Conservation (phyloP, 352 stramenopile genomes). For the Globisporangium lucens region DNA sequence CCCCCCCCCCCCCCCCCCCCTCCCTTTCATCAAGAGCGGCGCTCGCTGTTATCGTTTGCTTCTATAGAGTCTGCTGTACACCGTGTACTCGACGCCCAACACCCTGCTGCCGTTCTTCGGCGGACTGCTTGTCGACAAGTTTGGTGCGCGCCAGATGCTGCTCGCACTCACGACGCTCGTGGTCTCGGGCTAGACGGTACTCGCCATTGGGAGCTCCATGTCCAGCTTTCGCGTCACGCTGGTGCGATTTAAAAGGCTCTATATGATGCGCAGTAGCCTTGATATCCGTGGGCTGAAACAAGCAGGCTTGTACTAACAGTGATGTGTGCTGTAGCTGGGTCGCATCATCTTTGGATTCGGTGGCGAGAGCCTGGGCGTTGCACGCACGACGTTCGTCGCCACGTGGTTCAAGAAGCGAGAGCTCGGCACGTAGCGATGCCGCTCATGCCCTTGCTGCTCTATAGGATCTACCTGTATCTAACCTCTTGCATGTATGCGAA, state of each 20-base stretch:
- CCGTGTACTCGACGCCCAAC: conserved; percentile 80
- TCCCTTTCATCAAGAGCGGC: conserved; percentile 7
- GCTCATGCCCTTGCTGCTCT: not conserved
- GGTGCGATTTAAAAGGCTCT: conserved; percentile 8
- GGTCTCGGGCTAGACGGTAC: conserved; percentile 56
- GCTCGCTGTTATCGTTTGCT: not conserved
- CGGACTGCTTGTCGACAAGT: conserved; percentile 66
- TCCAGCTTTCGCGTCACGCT: conserved; percentile 46
- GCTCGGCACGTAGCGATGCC: conserved; percentile 28
- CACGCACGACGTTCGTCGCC: conserved; percentile 62
- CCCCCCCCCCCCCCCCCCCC: too few species aligned
- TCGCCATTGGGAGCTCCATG: conserved; percentile 58
- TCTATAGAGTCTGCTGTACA: conserved; percentile 81
- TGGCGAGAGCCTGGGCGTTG: conserved; percentile 77
- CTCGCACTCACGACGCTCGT: conserved; percentile 63
- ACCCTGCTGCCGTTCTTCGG: conserved; percentile 84
- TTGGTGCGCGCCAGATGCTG: conserved; percentile 59
- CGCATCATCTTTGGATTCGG: conserved; percentile 82
- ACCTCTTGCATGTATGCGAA: not conserved
- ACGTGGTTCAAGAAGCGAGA: conserved; percentile 84
- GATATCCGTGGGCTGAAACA: not conserved
- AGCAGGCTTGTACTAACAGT: not conserved
- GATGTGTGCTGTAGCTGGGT: conserved; percentile 37
- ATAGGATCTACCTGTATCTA: not conserved
- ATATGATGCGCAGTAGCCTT: not conserved